These are phyloP conservation scores for Beta lomatogona DNA, from an alignment of 179 eudicot species.

Conservation along the genomic window DNA sequence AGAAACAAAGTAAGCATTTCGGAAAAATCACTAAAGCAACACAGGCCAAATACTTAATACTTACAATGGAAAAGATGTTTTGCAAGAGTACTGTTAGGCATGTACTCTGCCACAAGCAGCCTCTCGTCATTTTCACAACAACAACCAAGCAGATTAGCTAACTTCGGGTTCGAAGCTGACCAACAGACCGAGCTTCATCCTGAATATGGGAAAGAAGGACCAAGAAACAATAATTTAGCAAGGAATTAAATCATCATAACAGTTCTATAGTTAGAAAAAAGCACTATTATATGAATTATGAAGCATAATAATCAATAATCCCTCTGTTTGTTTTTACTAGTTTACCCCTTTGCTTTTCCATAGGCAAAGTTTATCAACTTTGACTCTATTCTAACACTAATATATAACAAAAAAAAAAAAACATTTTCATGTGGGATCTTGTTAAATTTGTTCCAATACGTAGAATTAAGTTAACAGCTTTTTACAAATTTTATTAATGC, in stretches of 20 bases:
- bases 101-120: constrained; percentile 84
- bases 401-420: no score
- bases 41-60: constrained; percentile 22
- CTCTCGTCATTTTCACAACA: constrained; percentile 89
- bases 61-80: constrained; percentile 87
- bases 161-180: constrained; percentile 75
- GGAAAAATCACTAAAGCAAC: background rate
- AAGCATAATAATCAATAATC: background rate
- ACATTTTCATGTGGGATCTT: no score
- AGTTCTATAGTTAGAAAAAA: no score
- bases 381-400: no score
- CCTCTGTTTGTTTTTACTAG: no score
- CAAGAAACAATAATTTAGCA: background rate
- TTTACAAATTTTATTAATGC: no score
- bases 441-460: no score
- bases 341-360: no score
- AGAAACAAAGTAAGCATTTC: background rate
- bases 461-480: no score
- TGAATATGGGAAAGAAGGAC: constrained; percentile 24
- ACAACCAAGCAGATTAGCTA: constrained; percentile 84
- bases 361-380: no score
- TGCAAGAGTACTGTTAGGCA: constrained; percentile 93
- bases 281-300: background rate
- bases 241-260: background rate
- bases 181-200: constrained; percentile 95